Evolutionary conservation across 75 land plant species (phyloP).

Genomic region (Sequoiadendron giganteum): DNA sequence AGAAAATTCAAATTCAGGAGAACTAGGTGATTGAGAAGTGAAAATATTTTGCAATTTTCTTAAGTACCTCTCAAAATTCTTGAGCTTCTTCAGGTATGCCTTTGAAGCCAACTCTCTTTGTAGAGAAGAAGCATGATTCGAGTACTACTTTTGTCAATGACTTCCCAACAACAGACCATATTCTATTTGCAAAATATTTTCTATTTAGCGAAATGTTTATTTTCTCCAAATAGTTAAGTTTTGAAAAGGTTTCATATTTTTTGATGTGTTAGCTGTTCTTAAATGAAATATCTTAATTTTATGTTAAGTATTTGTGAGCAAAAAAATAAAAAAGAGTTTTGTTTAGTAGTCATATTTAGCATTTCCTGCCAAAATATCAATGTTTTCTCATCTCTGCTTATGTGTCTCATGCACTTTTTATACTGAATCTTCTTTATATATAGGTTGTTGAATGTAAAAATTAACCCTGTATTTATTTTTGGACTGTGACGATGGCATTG

Average conservation of each 20-base stretch:
- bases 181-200: neutral
- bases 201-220: neutral
- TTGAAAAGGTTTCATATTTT: neutral
- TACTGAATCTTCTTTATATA: neutral
- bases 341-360: neutral
- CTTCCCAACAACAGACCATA: neutral
- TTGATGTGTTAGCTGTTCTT: neutral
- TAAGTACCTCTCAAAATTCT: neutral
- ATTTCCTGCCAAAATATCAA: neutral
- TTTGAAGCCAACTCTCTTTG: neutral
- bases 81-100: neutral
- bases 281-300: neutral
- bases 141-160: neutral
- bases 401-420: neutral
- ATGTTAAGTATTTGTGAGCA: neutral
- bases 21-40: neutral
- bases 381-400: neutral
- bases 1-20: neutral
- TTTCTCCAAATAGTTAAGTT: neutral
- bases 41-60: neutral
- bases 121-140: neutral
- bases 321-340: neutral
- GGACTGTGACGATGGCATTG: neutral
- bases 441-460: neutral
- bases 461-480: neutral